Conservation (phyloP, 1,139 yeast genomes). For the Dujonia santamariae region DNA sequence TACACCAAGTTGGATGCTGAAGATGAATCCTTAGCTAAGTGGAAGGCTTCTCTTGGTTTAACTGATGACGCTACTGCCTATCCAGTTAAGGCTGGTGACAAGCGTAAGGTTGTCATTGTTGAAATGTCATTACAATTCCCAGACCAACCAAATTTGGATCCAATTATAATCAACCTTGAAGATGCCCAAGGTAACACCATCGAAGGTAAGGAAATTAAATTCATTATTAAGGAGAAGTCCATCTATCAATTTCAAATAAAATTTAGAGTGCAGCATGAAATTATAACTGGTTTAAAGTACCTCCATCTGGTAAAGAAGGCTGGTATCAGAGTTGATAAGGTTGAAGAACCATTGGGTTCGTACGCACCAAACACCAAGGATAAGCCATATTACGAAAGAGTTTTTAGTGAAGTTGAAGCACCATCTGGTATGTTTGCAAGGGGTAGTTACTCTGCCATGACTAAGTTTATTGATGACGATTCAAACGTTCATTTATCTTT, state of each 20-base stretch:
- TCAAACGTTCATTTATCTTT: conserved; percentile 67
- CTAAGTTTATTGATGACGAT: conserved; percentile 89
- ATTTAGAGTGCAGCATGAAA: conserved; percentile 87
- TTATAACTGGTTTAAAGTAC: conserved; percentile 86
- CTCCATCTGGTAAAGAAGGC: conserved; percentile 82
- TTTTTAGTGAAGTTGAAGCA: conserved; percentile 83
- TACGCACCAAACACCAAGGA: conserved; percentile 87
- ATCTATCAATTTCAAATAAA: conserved; percentile 69
- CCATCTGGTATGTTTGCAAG: conserved; percentile 89
- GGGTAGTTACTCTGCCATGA: conserved; percentile 77
- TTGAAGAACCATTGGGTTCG: conserved; percentile 86
- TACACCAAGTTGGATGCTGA: conserved; percentile 83
- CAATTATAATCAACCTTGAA: conserved; percentile 67
- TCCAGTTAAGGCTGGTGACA: conserved; percentile 69
- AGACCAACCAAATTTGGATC: conserved; percentile 53
- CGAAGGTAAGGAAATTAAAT: conserved; percentile 52
- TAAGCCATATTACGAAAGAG: conserved; percentile 77
- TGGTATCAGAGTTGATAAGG: conserved; percentile 82
- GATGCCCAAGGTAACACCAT: conserved; percentile 47
- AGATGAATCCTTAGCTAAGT: conserved; percentile 85
- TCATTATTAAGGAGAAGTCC: conserved; percentile 76
- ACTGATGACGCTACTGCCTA: conserved; percentile 50
- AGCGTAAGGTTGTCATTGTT: conserved; percentile 72
- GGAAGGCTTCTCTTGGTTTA: conserved; percentile 90
- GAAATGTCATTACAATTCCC: conserved; percentile 71